Percentiles rank a stretch among this genome's conserved stretches.
Evolutionary conservation across 169 alveolate genomes (phyloP).

Genomic region (Plasmodium coatneyi): DNA sequence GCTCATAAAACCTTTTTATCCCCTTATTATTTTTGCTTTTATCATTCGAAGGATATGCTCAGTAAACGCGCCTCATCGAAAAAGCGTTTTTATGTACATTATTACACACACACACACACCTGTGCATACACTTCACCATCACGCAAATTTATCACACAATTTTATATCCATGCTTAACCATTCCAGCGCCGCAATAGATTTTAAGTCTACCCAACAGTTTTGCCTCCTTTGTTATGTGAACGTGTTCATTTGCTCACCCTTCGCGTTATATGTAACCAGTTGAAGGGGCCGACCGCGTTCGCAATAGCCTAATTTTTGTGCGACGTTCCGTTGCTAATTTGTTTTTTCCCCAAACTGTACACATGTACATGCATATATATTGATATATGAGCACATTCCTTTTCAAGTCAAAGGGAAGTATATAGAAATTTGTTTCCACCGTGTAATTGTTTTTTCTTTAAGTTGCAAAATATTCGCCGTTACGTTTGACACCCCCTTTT

Average conservation of each 20-base stretch:
- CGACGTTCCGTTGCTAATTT: background rate
- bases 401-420: background rate
- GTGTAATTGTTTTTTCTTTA: background rate
- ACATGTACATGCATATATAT: background rate
- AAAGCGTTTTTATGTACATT: background rate
- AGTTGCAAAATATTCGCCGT: background rate
- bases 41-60: background rate
- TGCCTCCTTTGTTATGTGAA: background rate
- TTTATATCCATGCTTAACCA: background rate
- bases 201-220: background rate
- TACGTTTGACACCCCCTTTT: background rate
- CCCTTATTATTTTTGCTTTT: background rate
- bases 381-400: background rate
- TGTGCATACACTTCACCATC: slow-evolving; percentile 5
- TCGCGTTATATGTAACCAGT: background rate
- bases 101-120: background rate
- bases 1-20: background rate
- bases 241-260: background rate
- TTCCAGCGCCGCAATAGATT: background rate
- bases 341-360: background rate
- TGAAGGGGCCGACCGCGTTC: background rate
- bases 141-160: background rate
- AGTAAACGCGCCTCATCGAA: background rate
- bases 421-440: background rate
- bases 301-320: background rate